phyloP scores from a whole-genome alignment of 2,329 filamentous ascomycete genomes.

The Fusarium sambucinum region DNA sequence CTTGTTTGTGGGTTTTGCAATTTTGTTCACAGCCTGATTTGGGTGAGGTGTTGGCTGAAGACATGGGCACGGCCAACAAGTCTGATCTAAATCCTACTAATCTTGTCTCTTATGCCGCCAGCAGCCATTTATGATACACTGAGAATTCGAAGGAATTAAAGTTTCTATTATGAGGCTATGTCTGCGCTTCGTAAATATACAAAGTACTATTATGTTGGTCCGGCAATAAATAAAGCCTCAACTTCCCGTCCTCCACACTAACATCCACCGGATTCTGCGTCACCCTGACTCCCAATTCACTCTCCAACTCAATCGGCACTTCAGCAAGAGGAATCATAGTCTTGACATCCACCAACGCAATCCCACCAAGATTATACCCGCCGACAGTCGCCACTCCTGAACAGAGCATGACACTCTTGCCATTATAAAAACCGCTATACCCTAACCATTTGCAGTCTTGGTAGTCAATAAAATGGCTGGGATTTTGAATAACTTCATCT shows the following conservation, averaged over 20 bases:
- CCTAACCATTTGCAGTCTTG: constrained; percentile 66
- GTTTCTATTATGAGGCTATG: constrained; percentile 3
- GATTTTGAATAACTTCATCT: constrained; percentile 50
- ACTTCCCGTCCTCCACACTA: constrained; percentile 56
- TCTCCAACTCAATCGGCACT: constrained; percentile 59
- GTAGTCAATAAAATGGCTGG: constrained; percentile 61
- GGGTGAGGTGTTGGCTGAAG: not conserved
- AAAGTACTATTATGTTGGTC: constrained; percentile 61
- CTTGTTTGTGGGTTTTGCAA: not conserved
- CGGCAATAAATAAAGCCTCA: constrained; percentile 61
- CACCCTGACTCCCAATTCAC: constrained; percentile 54
- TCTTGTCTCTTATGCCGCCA: not conserved
- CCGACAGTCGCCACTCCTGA: constrained; percentile 58
- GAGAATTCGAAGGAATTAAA: not conserved
- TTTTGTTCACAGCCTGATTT: not conserved
- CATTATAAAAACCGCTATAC: constrained; percentile 52
- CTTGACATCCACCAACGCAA: constrained; percentile 60
- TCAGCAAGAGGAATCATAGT: constrained; percentile 61
- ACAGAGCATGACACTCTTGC: constrained; percentile 60
- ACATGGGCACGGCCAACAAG: too few species aligned
- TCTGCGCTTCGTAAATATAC: constrained; percentile 60
- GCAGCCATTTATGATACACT: not conserved
- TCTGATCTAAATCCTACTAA: too few species aligned
- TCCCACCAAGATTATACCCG: constrained; percentile 56
- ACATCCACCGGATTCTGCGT: constrained; percentile 64